Conservation (phyloP, 192 early-diverging fungal genomes). For the Gamsiella multidivaricata region DNA sequence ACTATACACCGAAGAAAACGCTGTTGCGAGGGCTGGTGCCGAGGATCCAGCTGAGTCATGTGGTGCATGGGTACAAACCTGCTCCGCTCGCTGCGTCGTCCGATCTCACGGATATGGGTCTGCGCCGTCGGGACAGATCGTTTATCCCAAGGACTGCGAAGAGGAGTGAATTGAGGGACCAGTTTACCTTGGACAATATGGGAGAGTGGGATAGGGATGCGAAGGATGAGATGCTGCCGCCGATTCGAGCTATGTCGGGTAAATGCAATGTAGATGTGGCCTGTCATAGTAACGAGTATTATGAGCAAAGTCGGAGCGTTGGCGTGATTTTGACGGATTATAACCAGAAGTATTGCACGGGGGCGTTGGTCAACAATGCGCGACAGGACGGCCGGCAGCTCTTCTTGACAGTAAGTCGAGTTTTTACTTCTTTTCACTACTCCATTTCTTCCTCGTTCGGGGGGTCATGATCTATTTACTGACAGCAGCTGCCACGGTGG, state of each 20-base stretch:
- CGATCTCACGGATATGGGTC: slow-evolving; percentile 13
- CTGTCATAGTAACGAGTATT: slow-evolving; percentile 45
- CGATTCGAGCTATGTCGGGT: slow-evolving; percentile 46
- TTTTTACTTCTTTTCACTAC: neutral
- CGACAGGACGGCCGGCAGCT: slow-evolving; percentile 57
- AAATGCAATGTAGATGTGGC: slow-evolving; percentile 59
- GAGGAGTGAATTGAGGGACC: slow-evolving; percentile 8
- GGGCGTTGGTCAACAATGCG: slow-evolving; percentile 57
- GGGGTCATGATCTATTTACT: neutral
- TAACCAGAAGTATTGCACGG: slow-evolving; percentile 62
- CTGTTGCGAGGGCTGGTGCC: slow-evolving; percentile 22
- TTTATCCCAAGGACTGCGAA: neutral
- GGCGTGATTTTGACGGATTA: slow-evolving; percentile 57
- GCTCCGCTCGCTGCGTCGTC: slow-evolving; percentile 31
- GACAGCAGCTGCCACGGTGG: too few species aligned
- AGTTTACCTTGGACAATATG: neutral
- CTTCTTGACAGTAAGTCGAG: slow-evolving; percentile 56
- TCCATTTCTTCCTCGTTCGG: neutral
- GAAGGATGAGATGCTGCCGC: neutral
- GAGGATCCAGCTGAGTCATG: slow-evolving; percentile 39
- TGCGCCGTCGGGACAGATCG: slow-evolving; percentile 25
- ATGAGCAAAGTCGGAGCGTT: slow-evolving; percentile 53
- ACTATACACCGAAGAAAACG: slow-evolving; percentile 24
- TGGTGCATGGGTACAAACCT: slow-evolving; percentile 58
- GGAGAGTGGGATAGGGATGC: neutral